These are phyloP conservation scores for Metarhizium brunneum DNA, from an alignment of 2,329 filamentous ascomycete species.

Conservation along the genomic window DNA sequence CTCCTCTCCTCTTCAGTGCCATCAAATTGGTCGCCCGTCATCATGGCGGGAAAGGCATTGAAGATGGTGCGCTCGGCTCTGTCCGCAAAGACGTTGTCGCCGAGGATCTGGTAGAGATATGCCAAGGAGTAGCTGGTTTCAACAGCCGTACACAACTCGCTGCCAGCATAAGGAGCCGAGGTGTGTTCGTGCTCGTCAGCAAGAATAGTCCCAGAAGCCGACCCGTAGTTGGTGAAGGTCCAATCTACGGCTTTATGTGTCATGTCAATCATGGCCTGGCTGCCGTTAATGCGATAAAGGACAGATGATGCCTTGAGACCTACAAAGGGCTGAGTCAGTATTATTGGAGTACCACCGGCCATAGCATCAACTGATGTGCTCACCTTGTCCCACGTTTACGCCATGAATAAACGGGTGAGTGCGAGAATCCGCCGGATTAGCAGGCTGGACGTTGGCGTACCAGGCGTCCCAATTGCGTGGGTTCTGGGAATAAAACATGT, in stretches of 20 bases:
- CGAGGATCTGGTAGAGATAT: constrained; percentile 24
- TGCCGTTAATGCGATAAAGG: constrained; percentile 30
- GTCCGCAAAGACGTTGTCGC: constrained; percentile 34
- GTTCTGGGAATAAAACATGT: constrained; percentile 24
- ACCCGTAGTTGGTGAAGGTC: constrained; percentile 28
- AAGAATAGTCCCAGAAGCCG: constrained; percentile 30
- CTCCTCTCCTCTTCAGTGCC: no score
- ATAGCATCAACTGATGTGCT: background rate
- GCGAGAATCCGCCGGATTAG: constrained; percentile 12
- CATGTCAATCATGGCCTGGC: constrained; percentile 23
- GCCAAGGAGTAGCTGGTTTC: constrained; percentile 23
- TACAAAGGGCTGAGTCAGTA: constrained; percentile 4
- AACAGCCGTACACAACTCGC: constrained; percentile 25
- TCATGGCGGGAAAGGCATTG: constrained; percentile 42
- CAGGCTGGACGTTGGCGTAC: constrained; percentile 13
- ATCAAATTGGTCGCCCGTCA: constrained; percentile 29
- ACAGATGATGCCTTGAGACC: constrained; percentile 30
- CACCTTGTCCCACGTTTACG: constrained; percentile 35
- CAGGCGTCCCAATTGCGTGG: constrained; percentile 19
- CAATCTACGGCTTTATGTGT: constrained; percentile 27
- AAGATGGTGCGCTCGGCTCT: constrained; percentile 41
- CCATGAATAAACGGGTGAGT: constrained; percentile 26
- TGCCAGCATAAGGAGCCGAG: constrained; percentile 26
- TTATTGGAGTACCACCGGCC: no score
- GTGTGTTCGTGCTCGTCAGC: constrained; percentile 31